Conservation (phyloP, 2,329 filamentous ascomycete species). For the Colletotrichum tropicicola region DNA sequence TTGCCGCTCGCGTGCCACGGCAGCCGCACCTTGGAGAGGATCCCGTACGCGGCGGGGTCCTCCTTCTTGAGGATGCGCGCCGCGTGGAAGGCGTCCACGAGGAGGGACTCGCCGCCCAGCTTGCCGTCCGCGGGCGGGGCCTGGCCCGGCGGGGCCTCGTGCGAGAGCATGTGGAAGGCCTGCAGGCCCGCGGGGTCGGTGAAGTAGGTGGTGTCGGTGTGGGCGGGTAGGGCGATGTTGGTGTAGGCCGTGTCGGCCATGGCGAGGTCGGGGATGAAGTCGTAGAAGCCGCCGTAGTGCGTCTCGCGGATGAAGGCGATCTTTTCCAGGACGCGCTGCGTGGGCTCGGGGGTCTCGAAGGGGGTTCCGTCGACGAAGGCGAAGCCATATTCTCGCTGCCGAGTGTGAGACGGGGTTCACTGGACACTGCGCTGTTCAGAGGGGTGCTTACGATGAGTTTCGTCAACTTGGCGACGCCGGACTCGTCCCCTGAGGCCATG, state of each 20-base stretch:
- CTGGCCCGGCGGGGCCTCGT: conserved; percentile 64
- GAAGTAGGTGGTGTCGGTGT: conserved; percentile 98
- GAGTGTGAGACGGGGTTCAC: conserved; percentile 26
- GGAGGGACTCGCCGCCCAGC: conserved; percentile 78
- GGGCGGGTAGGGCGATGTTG: conserved; percentile 80
- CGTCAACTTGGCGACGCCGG: conserved; percentile 69
- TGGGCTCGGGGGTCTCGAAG: conserved; percentile 70
- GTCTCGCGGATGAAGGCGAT: conserved; percentile 91
- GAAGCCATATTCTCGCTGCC: conserved; percentile 75
- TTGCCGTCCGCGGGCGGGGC: conserved; percentile 31
- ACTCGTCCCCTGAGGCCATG: conserved; percentile 59
- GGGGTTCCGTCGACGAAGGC: conserved; percentile 80
- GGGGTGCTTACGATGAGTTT: conserved; percentile 64
- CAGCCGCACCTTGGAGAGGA: conserved; percentile 66
- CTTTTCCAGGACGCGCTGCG: conserved; percentile 77
- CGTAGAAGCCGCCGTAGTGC: conserved; percentile 83
- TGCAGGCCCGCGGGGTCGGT: conserved; percentile 91
- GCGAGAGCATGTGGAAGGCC: conserved; percentile 89
- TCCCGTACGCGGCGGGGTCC: conserved; percentile 63
- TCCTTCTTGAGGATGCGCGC: conserved; percentile 67
- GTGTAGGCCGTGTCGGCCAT: conserved; percentile 94
- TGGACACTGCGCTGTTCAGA: background rate
- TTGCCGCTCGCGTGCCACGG: conserved; percentile 92
- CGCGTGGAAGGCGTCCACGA: conserved; percentile 87
- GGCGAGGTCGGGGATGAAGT: conserved; percentile 89